Conservation (phyloP, 1,284 basidiomycete genomes). For the Mycosarcoma mackinlayi region DNA sequence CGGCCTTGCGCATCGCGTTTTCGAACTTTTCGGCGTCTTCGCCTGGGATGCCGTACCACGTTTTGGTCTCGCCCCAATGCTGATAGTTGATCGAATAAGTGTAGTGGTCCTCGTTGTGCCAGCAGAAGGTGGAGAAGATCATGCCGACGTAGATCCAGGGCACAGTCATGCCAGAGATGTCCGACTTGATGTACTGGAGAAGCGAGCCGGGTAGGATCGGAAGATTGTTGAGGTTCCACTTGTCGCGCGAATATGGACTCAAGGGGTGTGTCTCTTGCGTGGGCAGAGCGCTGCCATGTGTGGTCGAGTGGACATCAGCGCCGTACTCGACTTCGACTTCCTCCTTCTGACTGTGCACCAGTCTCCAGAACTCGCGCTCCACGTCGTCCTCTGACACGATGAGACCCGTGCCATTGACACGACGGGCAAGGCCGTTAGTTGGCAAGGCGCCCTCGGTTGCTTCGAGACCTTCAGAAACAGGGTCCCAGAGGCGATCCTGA, state of each 20-base stretch:
- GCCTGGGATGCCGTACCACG: constrained; percentile 98
- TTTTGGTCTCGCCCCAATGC: constrained; percentile 99
- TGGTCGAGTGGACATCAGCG: constrained; percentile 96
- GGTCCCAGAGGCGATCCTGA: constrained; percentile 43
- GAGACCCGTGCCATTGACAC: constrained; percentile 69
- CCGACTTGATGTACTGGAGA: constrained; percentile 91
- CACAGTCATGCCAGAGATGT: constrained; percentile 99
- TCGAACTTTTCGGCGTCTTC: constrained; percentile 95
- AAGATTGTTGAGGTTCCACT: constrained; percentile 98
- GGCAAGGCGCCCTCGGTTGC: not conserved
- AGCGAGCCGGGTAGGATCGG: constrained; percentile 88
- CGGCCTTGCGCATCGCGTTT: constrained; percentile 91
- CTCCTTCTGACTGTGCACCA: constrained; percentile 87
- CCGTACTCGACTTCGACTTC: constrained; percentile 99
- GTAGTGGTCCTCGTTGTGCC: constrained; percentile 99
- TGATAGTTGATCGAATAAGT: constrained; percentile 79
- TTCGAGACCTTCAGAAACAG: constrained; percentile 6
- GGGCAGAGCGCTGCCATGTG: constrained; percentile 95
- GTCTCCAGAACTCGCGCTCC: constrained; percentile 95
- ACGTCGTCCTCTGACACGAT: constrained; percentile 86
- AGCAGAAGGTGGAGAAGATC: constrained; percentile 99
- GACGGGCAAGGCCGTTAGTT: constrained; percentile 50
- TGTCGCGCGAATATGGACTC: constrained; percentile 86
- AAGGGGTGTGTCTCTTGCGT: constrained; percentile 91
- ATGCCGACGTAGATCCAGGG: constrained; percentile 99